phyloP scores from a whole-genome alignment of 208 protist species.

The Porcisia hertigi region DNA sequence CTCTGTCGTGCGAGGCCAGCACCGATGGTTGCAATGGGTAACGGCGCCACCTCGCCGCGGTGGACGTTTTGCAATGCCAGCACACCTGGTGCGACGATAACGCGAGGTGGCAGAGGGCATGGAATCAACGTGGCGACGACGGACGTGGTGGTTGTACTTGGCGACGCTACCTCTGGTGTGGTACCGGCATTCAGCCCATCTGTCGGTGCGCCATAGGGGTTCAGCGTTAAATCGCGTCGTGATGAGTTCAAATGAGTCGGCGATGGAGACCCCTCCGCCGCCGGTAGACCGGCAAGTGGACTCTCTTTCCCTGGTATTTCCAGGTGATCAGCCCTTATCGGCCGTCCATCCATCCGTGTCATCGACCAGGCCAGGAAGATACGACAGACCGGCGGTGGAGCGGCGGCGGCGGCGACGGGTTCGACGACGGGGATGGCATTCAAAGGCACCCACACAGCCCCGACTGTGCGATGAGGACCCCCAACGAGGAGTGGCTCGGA shows the following conservation, averaged over 20 bases:
- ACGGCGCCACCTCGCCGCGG: background rate
- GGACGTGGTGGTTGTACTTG: background rate
- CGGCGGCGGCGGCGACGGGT: background rate
- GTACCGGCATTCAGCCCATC: background rate
- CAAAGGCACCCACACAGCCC: conserved; percentile 28
- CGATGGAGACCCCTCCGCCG: background rate
- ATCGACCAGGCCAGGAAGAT: conserved; percentile 30
- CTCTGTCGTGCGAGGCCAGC: background rate
- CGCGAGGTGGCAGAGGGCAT: background rate
- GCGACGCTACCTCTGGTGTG: background rate
- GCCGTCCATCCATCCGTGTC: conserved; percentile 14
- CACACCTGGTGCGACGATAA: background rate
- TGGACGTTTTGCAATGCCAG: background rate
- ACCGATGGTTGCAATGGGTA: background rate
- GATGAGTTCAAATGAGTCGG: conserved; percentile 3
- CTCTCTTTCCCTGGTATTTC: background rate
- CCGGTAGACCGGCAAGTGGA: too few species aligned
- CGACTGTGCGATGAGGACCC: conserved; percentile 23
- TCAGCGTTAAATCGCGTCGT: background rate
- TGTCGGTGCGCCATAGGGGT: background rate
- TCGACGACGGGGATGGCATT: background rate
- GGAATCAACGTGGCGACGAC: background rate
- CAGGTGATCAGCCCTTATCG: background rate
- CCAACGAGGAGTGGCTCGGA: conserved; percentile 15
- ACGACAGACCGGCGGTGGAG: background rate